These are phyloP conservation scores for Boletus edulis DNA, from an alignment of 768 basidiomycete species.

Conservation along the genomic window DNA sequence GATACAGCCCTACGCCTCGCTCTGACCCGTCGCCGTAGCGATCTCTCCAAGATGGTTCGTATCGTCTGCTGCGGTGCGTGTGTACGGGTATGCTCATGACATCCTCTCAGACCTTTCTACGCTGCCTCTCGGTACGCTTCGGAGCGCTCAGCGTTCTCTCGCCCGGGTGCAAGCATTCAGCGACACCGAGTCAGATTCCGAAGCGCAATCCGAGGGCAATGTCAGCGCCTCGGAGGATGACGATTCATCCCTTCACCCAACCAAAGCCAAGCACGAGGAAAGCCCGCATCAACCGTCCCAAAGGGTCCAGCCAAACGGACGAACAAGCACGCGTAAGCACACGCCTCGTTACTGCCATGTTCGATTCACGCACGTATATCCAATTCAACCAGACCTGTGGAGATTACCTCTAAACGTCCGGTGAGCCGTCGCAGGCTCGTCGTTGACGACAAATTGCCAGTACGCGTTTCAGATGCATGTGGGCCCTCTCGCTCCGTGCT, in stretches of 20 bases:
- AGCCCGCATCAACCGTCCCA: slow-evolving; percentile 40
- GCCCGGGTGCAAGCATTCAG: slow-evolving; percentile 39
- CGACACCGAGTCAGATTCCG: slow-evolving; percentile 38
- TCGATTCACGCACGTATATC: neutral
- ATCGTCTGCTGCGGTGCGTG: neutral
- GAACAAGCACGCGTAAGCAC: slow-evolving; percentile 84
- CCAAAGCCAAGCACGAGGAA: slow-evolving; percentile 33
- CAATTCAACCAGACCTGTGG: slow-evolving; percentile 56
- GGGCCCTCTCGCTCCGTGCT: neutral
- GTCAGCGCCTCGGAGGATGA: slow-evolving; percentile 9
- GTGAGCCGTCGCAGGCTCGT: slow-evolving; percentile 71
- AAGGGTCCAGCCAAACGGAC: slow-evolving; percentile 56
- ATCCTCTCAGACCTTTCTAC: slow-evolving; percentile 48
- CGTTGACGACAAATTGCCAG: slow-evolving; percentile 64
- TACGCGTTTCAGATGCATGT: slow-evolving; percentile 33
- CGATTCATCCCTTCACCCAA: slow-evolving; percentile 1
- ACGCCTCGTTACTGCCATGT: neutral
- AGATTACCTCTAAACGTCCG: slow-evolving; percentile 81
- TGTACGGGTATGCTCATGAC: slow-evolving; percentile 4
- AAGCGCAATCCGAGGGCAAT: slow-evolving; percentile 17
- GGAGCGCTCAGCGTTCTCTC: slow-evolving; percentile 61
- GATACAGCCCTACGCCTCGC: neutral
- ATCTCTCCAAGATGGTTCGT: slow-evolving; percentile 29
- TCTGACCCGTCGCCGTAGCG: slow-evolving; percentile 15
- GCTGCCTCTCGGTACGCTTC: slow-evolving; percentile 62